A percentile compares a stretch with the other conserved stretches of the same genome.
These are phyloP conservation scores for Jamesozyma rosinii DNA, from an alignment of 805 yeast genomes.

Conservation along the genomic window DNA sequence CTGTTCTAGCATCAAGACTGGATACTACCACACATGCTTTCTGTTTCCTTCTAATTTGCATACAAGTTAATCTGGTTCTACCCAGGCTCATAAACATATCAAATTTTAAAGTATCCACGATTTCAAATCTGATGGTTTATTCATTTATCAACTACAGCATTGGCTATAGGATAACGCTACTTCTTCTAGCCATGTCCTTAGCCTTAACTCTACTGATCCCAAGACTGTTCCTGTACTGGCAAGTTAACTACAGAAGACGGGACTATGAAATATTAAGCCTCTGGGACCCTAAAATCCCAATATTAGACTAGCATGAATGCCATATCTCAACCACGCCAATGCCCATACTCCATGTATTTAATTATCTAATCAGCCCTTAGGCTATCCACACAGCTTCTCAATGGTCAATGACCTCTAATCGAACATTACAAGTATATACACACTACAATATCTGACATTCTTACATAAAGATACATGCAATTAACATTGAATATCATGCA, in stretches of 20 bases:
- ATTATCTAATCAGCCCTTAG: no score
- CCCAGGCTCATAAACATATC: constrained; percentile 19
- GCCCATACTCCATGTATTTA: no score
- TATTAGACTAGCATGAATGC: constrained; percentile 11
- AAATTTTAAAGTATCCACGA: constrained; percentile 10
- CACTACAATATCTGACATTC: no score
- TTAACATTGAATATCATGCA: no score
- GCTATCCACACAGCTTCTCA: no score
- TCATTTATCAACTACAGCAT: constrained; percentile 15
- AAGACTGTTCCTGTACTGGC: constrained; percentile 26
- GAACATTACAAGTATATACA: no score
- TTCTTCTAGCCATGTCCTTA: constrained; percentile 12
- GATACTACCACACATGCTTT: constrained; percentile 67
- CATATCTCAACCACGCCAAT: no score
- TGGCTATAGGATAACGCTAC: constrained; percentile 19
- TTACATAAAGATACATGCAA: no score
- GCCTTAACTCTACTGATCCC: constrained; percentile 20
- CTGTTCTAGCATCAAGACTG: constrained; percentile 83
- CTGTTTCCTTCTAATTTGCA: constrained; percentile 56
- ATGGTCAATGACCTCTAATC: no score
- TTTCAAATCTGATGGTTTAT: constrained; percentile 19
- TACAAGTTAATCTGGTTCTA: constrained; percentile 26
- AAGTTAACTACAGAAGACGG: constrained; percentile 17
- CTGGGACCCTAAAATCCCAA: constrained; percentile 18
- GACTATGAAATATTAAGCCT: constrained; percentile 11